Conservation (phyloP, 1,139 yeast species). For the Zygotorulaspora mrakii region DNA sequence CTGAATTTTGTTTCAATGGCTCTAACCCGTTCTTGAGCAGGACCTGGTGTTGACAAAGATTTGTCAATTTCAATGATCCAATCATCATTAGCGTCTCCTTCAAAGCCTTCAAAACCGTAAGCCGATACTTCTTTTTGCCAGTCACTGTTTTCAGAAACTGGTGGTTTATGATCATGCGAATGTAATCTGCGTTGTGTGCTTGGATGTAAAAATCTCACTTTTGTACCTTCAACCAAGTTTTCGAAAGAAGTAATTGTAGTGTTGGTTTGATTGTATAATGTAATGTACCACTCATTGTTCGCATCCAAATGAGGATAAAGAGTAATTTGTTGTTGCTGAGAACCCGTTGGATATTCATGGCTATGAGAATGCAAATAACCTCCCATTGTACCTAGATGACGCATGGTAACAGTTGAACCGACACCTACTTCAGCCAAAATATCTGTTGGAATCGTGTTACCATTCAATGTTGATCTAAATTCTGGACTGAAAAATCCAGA, state of each 20-base stretch:
- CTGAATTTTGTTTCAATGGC: conserved; percentile 84
- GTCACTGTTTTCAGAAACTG: conserved; percentile 77
- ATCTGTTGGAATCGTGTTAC: conserved; percentile 63
- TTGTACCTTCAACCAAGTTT: conserved; percentile 70
- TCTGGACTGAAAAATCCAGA: conserved; percentile 86
- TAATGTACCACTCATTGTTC: conserved; percentile 83
- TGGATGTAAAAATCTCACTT: conserved; percentile 72
- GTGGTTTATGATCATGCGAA: conserved; percentile 93
- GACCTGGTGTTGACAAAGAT: conserved; percentile 51
- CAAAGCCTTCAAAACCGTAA: conserved; percentile 88
- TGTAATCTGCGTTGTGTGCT: conserved; percentile 78
- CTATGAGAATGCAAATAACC: conserved; percentile 94
- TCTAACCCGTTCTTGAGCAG: conserved; percentile 59
- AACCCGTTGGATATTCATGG: conserved; percentile 82
- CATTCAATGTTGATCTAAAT: conserved; percentile 73
- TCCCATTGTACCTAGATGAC: conserved; percentile 83
- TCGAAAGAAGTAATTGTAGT: conserved; percentile 49
- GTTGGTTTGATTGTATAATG: conserved; percentile 52
- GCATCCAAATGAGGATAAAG: conserved; percentile 87
- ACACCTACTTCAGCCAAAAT: conserved; percentile 82
- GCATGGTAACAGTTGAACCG: conserved; percentile 74
- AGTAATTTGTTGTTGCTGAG: conserved; percentile 92
- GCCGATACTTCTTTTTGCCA: conserved; percentile 95
- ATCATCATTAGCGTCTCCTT: conserved; percentile 94
- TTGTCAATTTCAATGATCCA: conserved; percentile 84